Conservation (phyloP, 139 green algal species). For the Tetradesmus lagerheimii region DNA sequence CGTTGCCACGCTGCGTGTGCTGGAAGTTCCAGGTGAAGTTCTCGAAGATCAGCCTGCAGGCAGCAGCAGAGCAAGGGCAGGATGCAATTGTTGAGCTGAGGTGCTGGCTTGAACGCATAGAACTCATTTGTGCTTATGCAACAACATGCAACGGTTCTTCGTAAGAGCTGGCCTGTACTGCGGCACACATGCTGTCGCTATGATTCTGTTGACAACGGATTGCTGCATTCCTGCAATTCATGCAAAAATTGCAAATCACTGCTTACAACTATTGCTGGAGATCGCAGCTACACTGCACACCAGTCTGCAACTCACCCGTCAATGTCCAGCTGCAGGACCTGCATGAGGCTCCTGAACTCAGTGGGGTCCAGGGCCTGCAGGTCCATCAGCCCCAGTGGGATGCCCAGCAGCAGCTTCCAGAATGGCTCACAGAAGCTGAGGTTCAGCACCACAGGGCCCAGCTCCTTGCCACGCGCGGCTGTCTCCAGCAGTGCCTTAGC, state of each 20-base stretch:
- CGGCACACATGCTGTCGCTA: no score
- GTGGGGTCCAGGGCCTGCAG: slow-evolving; percentile 65
- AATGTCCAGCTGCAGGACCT: slow-evolving; percentile 73
- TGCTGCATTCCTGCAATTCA: not conserved
- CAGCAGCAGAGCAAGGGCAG: not conserved
- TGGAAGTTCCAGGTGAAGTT: slow-evolving; percentile 72
- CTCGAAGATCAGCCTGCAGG: slow-evolving; percentile 70
- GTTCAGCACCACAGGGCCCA: slow-evolving; percentile 73
- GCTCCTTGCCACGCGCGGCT: slow-evolving; percentile 67
- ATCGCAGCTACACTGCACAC: not conserved
- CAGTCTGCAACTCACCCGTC: slow-evolving; percentile 52
- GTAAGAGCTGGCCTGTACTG: no score
- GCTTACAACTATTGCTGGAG: not conserved
- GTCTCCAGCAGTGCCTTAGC: slow-evolving; percentile 73
- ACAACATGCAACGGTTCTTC: no score
- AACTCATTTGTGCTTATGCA: no score
- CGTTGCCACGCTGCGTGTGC: slow-evolving; percentile 48
- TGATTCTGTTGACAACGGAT: not conserved
- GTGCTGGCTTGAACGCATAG: no score
- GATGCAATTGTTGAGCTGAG: not conserved
- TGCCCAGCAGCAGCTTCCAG: slow-evolving; percentile 76
- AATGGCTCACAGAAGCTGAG: slow-evolving; percentile 71
- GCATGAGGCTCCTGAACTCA: slow-evolving; percentile 69
- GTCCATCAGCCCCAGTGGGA: slow-evolving; percentile 70
- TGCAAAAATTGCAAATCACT: not conserved